phyloP scores from a whole-genome alignment of 2,329 filamentous ascomycete species.

The Penicillium sp. region DNA sequence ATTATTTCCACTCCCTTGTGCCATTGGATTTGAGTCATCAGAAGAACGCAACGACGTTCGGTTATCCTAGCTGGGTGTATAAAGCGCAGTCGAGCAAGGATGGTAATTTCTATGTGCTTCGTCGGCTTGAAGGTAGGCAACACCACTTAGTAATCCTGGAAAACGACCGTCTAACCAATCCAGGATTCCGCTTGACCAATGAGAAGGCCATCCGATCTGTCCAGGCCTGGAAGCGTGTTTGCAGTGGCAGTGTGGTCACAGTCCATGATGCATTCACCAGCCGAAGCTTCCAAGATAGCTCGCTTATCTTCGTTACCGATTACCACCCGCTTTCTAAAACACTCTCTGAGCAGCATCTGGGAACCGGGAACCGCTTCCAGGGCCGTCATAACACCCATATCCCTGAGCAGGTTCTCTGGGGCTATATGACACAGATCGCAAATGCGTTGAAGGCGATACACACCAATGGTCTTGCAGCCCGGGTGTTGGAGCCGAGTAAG shows the following conservation, averaged over 20 bases:
- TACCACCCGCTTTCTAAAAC: slow-evolving; percentile 92
- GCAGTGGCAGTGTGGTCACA: slow-evolving; percentile 77
- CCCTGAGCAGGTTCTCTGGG: slow-evolving; percentile 78
- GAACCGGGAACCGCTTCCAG: slow-evolving; percentile 40
- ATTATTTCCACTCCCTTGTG: slow-evolving; percentile 89
- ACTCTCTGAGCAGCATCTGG: slow-evolving; percentile 72
- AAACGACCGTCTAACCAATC: slow-evolving; percentile 3
- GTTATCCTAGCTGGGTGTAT: slow-evolving; percentile 90
- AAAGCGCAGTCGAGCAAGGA: slow-evolving; percentile 89
- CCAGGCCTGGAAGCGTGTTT: slow-evolving; percentile 84
- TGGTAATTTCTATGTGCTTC: slow-evolving; percentile 81
- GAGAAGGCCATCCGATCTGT: slow-evolving; percentile 84
- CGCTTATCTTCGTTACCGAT: slow-evolving; percentile 88
- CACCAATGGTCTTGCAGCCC: slow-evolving; percentile 73
- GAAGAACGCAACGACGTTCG: slow-evolving; percentile 76
- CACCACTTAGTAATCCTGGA: not conserved
- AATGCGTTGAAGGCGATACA: slow-evolving; percentile 88
- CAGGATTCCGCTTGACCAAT: slow-evolving; percentile 81
- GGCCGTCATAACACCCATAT: slow-evolving; percentile 53
- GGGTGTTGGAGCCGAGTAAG: slow-evolving; percentile 83
- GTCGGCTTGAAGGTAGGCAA: slow-evolving; percentile 71
- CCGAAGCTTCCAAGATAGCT: slow-evolving; percentile 88
- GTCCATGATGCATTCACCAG: slow-evolving; percentile 93
- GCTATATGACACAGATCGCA: slow-evolving; percentile 87
- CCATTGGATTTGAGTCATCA: slow-evolving; percentile 80